Conservation (phyloP, 179 eudicot genomes). For the Camellia oleifera region DNA sequence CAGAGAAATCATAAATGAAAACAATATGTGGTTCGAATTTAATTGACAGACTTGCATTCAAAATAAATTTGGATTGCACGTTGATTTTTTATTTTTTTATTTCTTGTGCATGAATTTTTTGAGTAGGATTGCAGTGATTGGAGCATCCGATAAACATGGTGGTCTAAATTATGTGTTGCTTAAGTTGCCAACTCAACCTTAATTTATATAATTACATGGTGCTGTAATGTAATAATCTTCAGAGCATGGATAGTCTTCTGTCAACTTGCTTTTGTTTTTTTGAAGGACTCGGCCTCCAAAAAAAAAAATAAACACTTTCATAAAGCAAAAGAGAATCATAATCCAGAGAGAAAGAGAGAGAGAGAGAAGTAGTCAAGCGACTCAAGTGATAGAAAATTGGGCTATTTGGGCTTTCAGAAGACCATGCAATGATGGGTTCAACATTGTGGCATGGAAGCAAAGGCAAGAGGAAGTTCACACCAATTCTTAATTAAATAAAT, state of each 20-base stretch:
- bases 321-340: slow-evolving; percentile 5
- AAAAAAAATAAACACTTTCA: background rate
- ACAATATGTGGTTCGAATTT: too few relatives aligned
- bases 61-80: too few relatives aligned
- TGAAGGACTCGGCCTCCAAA: background rate
- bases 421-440: slow-evolving; percentile 33
- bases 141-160: slow-evolving; percentile 27
- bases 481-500: background rate
- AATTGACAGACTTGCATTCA: too few relatives aligned
- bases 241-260: background rate
- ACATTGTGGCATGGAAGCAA: slow-evolving; percentile 27
- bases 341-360: background rate
- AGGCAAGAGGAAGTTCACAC: slow-evolving; percentile 19
- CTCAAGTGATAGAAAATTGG: background rate
- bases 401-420: background rate
- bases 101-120: too few relatives aligned
- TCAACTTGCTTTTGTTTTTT: background rate
- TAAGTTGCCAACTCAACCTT: slow-evolving; percentile 42
- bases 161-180: slow-evolving; percentile 29
- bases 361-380: background rate
- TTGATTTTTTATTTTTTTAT: too few relatives aligned
- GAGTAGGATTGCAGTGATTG: background rate
- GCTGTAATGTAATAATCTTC: background rate
- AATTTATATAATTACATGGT: background rate
- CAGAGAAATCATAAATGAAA: too few relatives aligned